Evolutionary conservation across 208 protist species (phyloP).

Genomic region (Acanthamoeba royreba): DNA sequence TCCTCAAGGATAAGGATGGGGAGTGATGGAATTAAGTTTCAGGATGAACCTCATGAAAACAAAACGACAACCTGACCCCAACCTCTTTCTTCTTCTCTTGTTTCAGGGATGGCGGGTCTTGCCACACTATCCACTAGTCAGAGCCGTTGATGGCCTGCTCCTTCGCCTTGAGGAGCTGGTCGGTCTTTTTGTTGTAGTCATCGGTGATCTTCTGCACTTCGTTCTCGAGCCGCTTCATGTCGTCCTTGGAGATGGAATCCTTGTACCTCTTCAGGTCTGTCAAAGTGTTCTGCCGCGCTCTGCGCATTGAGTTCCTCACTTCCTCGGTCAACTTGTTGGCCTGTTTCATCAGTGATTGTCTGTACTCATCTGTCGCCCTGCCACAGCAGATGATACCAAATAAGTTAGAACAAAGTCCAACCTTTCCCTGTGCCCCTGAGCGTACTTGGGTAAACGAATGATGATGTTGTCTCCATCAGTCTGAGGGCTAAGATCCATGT

Average conservation of each 20-base stretch:
- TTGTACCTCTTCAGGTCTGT: constrained; percentile 32
- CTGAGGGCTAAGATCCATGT: not conserved
- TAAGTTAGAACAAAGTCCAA: too few species aligned
- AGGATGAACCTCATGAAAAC: too few species aligned
- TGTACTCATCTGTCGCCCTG: not conserved
- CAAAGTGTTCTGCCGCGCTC: not conserved
- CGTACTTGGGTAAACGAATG: not conserved
- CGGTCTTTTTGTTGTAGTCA: constrained; percentile 21
- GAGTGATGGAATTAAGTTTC: too few species aligned
- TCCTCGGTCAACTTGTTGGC: not conserved
- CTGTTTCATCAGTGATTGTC: constrained; percentile 14
- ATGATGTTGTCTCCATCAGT: constrained; percentile 17
- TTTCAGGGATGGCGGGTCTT: too few species aligned
- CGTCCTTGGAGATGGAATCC: constrained; percentile 22
- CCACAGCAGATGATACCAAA: too few species aligned
- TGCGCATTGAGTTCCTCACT: not conserved
- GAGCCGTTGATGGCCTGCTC: not conserved
- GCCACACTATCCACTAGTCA: too few species aligned
- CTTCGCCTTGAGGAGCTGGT: constrained; percentile 31
- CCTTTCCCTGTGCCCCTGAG: too few species aligned
- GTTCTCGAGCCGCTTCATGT: constrained; percentile 44
- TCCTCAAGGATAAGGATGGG: too few species aligned
- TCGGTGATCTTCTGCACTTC: constrained; percentile 32
- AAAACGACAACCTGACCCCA: too few species aligned
- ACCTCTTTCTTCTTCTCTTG: too few species aligned